Evolutionary conservation across 257 asterid genomes (phyloP), one percentile per base, ranked within the genome.

Genomic region (Ehretia macrophylla): DNA sequence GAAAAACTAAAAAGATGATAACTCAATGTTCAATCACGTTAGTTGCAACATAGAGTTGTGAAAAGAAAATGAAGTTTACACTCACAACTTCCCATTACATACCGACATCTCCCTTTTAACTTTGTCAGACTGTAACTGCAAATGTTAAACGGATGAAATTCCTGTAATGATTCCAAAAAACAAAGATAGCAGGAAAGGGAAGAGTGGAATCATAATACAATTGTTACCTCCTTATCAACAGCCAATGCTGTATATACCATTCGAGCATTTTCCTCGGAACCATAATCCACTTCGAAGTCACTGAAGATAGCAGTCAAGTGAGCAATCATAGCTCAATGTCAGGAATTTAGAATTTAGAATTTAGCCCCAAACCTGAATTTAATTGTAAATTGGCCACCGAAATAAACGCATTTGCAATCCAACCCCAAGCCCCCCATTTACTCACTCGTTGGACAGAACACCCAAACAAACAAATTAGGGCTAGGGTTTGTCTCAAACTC

Each of bases 121-220:
- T 79, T 90, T 90, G 63, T 87, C 96, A 0, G 97, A 96, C 45
- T 90, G 96, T 70, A 90, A 76, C 97, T 90, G 95, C 85, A 75
- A 60, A 73, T 46, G n/a, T 16, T 50, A 17, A 0, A 19, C 22
- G 42, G 10, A 58, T 32, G 18, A 11, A 58, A 64, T 67, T 16
- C 23, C 68, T 56, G 54, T 23, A 14, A 38, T 13, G 18, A 60
- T 17, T 37, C 11, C 6, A 22, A 14, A 55, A 60, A 59, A 50
- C 18, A 37, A 66, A 58, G 18, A 69, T 17, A 46, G 18, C 8
- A 55, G 60, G 17, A 69, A 38, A 27, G 5, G 62, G 23, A 14
- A 55, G 16, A 14, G 4, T 14, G 48, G 5, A 64, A 60, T 35
- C 1, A 17, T 21, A 32, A 32, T 57, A 32, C 32, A 5, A 4